Conservation (phyloP, 441 rosid genomes). For the Syzygium syzygioides region DNA sequence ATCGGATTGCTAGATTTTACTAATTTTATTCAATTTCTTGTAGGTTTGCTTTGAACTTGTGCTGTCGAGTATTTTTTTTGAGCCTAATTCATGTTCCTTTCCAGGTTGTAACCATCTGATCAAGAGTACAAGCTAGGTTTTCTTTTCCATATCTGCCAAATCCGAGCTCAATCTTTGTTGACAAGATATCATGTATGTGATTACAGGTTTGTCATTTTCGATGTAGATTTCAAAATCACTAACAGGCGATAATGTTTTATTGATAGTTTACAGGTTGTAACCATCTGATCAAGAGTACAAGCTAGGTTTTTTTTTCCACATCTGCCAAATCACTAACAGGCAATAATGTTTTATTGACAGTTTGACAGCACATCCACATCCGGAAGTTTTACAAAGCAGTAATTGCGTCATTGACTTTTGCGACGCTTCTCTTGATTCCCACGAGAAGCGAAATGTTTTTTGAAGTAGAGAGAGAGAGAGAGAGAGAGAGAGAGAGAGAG, state of each 20-base stretch:
- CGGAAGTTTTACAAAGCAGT: not conserved
- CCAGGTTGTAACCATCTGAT: not conserved
- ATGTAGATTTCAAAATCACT: not conserved
- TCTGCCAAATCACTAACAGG: not conserved
- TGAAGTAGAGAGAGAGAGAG: not conserved
- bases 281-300: too few species aligned
- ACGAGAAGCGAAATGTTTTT: not conserved
- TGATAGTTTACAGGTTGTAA: not conserved
- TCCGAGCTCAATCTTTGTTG: not conserved
- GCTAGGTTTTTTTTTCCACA: too few species aligned
- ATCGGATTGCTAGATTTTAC: not conserved
- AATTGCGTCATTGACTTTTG: not conserved
- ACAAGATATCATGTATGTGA: not conserved
- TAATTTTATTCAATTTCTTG: not conserved
- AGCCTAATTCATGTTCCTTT: not conserved
- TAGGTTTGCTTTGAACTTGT: not conserved
- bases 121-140: not conserved
- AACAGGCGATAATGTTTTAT: not conserved
- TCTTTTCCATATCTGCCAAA: not conserved
- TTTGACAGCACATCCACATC: not conserved
- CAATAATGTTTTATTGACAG: not conserved
- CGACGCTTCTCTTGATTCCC: not conserved
- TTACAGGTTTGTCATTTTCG: not conserved
- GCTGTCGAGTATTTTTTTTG: not conserved
- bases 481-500: not conserved